Percentiles rank a stretch among this genome's conserved stretches.
phyloP scores from a whole-genome alignment of 2,329 filamentous ascomycete species.

The Cercospora canescens region DNA sequence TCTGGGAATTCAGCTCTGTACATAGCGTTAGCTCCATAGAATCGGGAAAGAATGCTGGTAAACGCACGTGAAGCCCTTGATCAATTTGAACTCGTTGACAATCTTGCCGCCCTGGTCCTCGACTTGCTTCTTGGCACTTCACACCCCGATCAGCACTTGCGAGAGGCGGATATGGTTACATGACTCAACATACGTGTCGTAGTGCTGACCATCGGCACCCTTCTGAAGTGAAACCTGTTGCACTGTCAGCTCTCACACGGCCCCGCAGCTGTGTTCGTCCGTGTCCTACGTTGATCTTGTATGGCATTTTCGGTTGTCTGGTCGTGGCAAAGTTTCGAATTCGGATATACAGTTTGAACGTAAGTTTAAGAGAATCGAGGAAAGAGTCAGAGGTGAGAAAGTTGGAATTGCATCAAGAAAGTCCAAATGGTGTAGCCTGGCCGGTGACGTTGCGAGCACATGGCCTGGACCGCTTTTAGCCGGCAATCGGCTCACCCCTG shows the following conservation, averaged over 20 bases:
- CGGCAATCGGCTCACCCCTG: neutral
- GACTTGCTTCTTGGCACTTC: conserved; percentile 75
- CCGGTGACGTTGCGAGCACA: conserved; percentile 10
- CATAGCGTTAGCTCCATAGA: neutral
- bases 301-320: conserved; percentile 20
- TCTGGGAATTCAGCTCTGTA: conserved; percentile 71
- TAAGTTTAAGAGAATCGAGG: neutral
- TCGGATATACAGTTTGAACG: conserved; percentile 5
- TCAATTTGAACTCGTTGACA: conserved; percentile 77
- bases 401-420: neutral
- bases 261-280: neutral
- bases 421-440: conserved; percentile 1
- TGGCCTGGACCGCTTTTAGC: conserved; percentile 7
- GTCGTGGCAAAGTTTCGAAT: conserved; percentile 11
- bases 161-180: neutral
- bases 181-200: conserved; percentile 59
- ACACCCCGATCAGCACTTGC: neutral
- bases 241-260: conserved; percentile 2
- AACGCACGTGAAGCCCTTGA: conserved; percentile 90
- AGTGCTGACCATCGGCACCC: conserved; percentile 64
- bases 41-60: no score
- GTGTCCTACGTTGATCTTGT: conserved; percentile 32
- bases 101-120: conserved; percentile 79
- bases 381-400: neutral
- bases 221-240: conserved; percentile 76